These are phyloP conservation scores for Fusarium beomiforme DNA, from an alignment of 2,329 filamentous ascomycete species.

Conservation along the genomic window DNA sequence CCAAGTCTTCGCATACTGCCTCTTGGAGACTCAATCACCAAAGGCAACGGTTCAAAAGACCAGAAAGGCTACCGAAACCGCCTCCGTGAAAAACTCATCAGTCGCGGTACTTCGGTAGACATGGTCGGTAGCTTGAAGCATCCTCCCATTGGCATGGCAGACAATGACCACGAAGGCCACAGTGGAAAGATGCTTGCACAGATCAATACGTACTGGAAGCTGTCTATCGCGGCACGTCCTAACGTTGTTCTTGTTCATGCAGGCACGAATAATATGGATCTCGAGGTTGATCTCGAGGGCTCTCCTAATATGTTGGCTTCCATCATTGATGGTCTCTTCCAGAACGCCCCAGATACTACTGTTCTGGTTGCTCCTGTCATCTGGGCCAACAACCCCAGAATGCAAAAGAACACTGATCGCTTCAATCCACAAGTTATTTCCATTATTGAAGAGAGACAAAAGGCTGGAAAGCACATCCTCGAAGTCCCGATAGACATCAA, in stretches of 20 bases:
- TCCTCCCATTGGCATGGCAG: constrained; percentile 8
- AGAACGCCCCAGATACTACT: constrained; percentile 1
- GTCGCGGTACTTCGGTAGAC: background rate
- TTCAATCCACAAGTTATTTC: constrained; percentile 9
- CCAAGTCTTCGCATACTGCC: constrained; percentile 22
- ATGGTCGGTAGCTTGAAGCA: constrained; percentile 16
- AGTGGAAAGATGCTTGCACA: constrained; percentile 10
- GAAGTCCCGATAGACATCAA: constrained; percentile 15
- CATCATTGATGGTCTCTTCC: constrained; percentile 4
- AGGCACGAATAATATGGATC: constrained; percentile 26
- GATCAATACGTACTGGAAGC: constrained; percentile 8
- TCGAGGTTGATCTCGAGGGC: background rate
- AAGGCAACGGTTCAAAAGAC: constrained; percentile 21
- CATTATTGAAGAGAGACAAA: background rate
- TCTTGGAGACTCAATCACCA: constrained; percentile 32
- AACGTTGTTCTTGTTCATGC: constrained; percentile 25
- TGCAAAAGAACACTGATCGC: constrained; percentile 18
- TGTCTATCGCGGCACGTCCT: constrained; percentile 8
- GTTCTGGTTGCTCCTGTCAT: constrained; percentile 21
- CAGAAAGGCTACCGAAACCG: constrained; percentile 3
- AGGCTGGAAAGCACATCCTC: constrained; percentile 3
- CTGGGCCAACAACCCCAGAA: constrained; percentile 21
- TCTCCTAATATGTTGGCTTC: background rate
- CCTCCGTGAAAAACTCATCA: constrained; percentile 4
- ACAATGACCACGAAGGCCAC: constrained; percentile 26